A percentile compares a stretch with the other conserved stretches of the same genome.
phyloP scores from a whole-genome alignment of 768 basidiomycete genomes.

The Leucocoprinus leucothites region DNA sequence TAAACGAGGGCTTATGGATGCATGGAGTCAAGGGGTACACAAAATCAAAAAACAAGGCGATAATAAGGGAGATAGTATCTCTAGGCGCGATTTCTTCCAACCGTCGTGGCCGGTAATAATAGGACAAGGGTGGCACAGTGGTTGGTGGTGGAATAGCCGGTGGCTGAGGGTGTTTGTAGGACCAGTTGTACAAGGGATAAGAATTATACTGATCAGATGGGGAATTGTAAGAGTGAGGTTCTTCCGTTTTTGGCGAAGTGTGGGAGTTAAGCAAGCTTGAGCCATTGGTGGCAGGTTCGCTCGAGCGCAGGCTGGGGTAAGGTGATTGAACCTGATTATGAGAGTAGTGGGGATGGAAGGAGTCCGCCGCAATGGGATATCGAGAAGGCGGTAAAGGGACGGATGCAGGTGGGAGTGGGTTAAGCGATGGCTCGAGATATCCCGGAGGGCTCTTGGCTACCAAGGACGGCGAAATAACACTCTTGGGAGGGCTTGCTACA shows the following conservation, averaged over 20 bases:
- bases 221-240: constrained; percentile 32
- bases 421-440: constrained; percentile 52
- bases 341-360: constrained; percentile 56
- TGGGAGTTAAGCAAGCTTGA: constrained; percentile 26
- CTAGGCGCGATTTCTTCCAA: constrained; percentile 82
- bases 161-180: constrained; percentile 61
- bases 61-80: constrained; percentile 77
- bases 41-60: constrained; percentile 90
- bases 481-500: constrained; percentile 46
- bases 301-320: constrained; percentile 35
- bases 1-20: constrained; percentile 87
- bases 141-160: constrained; percentile 39
- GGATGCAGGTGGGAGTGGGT: constrained; percentile 29
- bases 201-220: constrained; percentile 56
- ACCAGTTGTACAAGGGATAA: constrained; percentile 69
- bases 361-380: constrained; percentile 69
- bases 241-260: constrained; percentile 42
- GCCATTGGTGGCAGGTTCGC: constrained; percentile 33
- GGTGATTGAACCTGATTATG: constrained; percentile 35
- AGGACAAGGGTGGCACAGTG: constrained; percentile 61
- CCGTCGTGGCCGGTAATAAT: constrained; percentile 70
- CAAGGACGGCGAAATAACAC: constrained; percentile 42
- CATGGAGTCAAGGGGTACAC: constrained; percentile 91
- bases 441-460: constrained; percentile 42
- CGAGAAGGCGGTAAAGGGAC: constrained; percentile 59